Base-by-base conservation (phyloP, 129 eudicot genomes). In the Ambrosia artemisiifolia region DNA sequence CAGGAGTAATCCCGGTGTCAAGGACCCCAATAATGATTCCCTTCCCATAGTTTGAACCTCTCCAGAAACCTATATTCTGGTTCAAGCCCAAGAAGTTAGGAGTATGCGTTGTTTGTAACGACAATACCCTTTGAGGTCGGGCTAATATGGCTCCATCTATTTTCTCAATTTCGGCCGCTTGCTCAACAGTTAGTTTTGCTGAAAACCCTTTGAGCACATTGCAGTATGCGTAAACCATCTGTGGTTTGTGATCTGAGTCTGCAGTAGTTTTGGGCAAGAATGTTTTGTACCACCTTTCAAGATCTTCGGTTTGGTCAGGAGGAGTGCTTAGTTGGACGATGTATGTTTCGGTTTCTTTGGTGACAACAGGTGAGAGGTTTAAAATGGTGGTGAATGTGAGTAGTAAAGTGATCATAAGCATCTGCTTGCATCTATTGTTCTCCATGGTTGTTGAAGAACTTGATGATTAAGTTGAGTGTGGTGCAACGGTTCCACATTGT, bases 11-110 rank as follows among this genome's bases (percentile, higher is more conserved):
- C 19, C 90, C 90, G 11, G 84, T 67, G 65, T 85, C 90, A 49
- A 85, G 28, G 55, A 85, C 55, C 11, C 89, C 89, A 38, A 82
- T 72, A 14, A 85, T 85, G 70, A 69, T 69, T 18, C 86, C 86
- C 42, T 75, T 48, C 2, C 89, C 89, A 63, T 70, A 81, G 56
- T 72, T 72, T n/a, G 86, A 70, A 43, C 65, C 78, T 0, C 19
- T 44, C 86, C 86, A 85, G 13, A 67, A 8, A 1, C 89, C 84
- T 6, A 49, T 19, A 35, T 79, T 71, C n/a, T n/a, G 30, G 4
- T 14, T 3, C 48, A 63, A 36, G 5, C 68, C 48, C 28, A 63
- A 16, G 10, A 85, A 82, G 18, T 75, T 54, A 4, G 90, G 86
- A 18, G 60, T 75, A n/a, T 73, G 87, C 3, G 90, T 85, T 59